Evolutionary conservation across 495 filamentous ascomycete genomes (phyloP).

Genomic region (Pseudoneurospora amorphoporcata): DNA sequence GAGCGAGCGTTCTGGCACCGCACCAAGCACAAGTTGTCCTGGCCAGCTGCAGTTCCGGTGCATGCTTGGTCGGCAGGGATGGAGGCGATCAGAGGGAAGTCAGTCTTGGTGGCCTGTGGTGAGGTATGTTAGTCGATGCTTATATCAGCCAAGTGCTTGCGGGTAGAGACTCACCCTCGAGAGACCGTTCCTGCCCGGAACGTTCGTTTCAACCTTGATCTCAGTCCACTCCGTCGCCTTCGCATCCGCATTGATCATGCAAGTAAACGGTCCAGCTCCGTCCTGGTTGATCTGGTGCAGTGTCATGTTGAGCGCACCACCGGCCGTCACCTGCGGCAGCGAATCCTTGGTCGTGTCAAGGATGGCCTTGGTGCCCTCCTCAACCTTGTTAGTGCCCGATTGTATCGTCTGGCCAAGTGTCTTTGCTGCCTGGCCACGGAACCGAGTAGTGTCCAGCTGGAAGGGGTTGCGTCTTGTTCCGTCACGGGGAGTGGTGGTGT

Average conservation of each 20-base stretch:
- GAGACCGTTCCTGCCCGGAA: slow-evolving; percentile 17
- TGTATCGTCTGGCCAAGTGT: slow-evolving; percentile 34
- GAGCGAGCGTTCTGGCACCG: slow-evolving; percentile 43
- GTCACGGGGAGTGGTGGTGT: slow-evolving; percentile 40
- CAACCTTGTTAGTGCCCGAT: slow-evolving; percentile 36
- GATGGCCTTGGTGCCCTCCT: slow-evolving; percentile 37
- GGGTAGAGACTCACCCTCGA: not conserved
- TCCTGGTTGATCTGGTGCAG: slow-evolving; percentile 43
- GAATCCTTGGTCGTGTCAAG: slow-evolving; percentile 33
- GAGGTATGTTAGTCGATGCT: not conserved
- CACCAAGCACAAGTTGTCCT: slow-evolving; percentile 42
- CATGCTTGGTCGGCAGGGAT: slow-evolving; percentile 39
- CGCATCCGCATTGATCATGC: slow-evolving; percentile 40
- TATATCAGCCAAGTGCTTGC: not conserved
- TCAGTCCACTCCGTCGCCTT: slow-evolving; percentile 33
- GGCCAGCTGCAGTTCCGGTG: slow-evolving; percentile 42
- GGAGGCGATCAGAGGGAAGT: slow-evolving; percentile 33
- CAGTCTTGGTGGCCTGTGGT: slow-evolving; percentile 24
- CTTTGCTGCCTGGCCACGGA: slow-evolving; percentile 31
- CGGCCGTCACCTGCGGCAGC: slow-evolving; percentile 38
- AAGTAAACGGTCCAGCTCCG: slow-evolving; percentile 35
- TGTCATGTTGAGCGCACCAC: slow-evolving; percentile 41
- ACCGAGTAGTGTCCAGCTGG: slow-evolving; percentile 44
- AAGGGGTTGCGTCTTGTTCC: slow-evolving; percentile 42
- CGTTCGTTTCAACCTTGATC: slow-evolving; percentile 28